Base-by-base conservation (phyloP, 2,329 filamentous ascomycete genomes). In the Calonectria ilicicola region DNA sequence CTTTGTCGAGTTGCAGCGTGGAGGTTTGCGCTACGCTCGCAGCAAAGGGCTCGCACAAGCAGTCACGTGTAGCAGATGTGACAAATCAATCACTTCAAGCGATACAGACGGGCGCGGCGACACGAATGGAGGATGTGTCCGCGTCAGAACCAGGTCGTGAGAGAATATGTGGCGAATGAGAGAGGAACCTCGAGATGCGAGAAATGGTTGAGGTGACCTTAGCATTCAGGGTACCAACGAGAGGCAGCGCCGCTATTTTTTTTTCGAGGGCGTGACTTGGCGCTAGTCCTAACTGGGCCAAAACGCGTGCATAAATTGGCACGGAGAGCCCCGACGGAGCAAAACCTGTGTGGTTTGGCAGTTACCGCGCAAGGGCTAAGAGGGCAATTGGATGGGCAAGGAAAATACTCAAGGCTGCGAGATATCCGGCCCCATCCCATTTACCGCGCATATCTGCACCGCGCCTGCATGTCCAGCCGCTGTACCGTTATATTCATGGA, bases 261-360 rank as follows among this genome's bases (percentile, higher is more conserved):
- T 70, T 72, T 58, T 42, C 56, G 67, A 70, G 68, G 75, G 77
- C 76, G 75, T 79, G 76, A 77, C 76, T 70, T 42, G 17, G 21
- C 26, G 38, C 77, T 79, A 79, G 66, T 15, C 77, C 68, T 23
- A 29, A 62, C 19, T 62, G 17, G 70, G 72, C 44, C 29, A 27
- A 21, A 63, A 72, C 71, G 75, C n/a, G 46, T 63, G 65, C 69
- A 68, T 72, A 67, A 47, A 60, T 44, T 72, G 32, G 60, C 51
- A 40, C 21, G 46, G 47, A 35, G 23, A 51, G 47, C 23, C 32
- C 64, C 49, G 46, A 15, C 53, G 21, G 53, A 60, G 35, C 15
- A 60, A 40, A 23, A 58, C 14, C 12, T 60, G 53, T 15, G 53
- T 23, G 35, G 32, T 40, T 32, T 35, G 17, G 32, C n/a, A 15